Percentiles rank a stretch among this genome's conserved stretches.
These are phyloP conservation scores for Lichtheimia ornata DNA, from an alignment of 371 early-diverging fungal genomes.

Conservation along the genomic window DNA sequence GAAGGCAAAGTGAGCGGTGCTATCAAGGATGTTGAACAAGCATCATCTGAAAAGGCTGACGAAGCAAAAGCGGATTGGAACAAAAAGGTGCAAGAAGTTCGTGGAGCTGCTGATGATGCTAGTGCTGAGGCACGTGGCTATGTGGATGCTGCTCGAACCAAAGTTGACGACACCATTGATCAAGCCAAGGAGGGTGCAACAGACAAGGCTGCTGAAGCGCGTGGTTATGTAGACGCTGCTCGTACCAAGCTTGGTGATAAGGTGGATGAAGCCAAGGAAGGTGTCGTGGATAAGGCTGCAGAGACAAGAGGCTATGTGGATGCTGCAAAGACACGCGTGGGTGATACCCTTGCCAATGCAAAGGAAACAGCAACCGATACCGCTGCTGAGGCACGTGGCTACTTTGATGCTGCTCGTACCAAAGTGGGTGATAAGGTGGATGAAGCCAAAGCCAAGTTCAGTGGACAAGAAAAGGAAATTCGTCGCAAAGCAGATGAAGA, in stretches of 20 bases:
- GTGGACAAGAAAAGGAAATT: background rate
- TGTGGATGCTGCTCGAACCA: slow-evolving; percentile 12
- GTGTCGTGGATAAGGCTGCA: slow-evolving; percentile 4
- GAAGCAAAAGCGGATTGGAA: background rate
- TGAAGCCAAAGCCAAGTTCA: background rate
- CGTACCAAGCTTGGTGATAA: slow-evolving; percentile 3
- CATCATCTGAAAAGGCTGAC: background rate
- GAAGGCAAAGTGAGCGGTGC: background rate
- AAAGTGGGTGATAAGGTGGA: slow-evolving; percentile 2
- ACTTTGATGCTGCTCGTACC: slow-evolving; percentile 12
- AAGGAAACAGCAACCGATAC: slow-evolving; percentile 12
- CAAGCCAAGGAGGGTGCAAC: slow-evolving; percentile 3
- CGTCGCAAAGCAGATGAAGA: slow-evolving; percentile 1
- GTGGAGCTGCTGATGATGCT: slow-evolving; percentile 6
- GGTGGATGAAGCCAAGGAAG: slow-evolving; percentile 8
- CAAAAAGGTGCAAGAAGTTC: background rate
- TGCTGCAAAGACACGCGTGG: slow-evolving; percentile 7
- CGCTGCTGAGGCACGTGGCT: background rate
- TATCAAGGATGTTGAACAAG: slow-evolving; percentile 2
- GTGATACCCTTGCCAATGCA: slow-evolving; percentile 8
- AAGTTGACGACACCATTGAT: background rate
- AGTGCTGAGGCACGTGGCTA: slow-evolving; percentile 1
- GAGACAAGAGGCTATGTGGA: slow-evolving; percentile 12
- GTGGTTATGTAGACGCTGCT: slow-evolving; percentile 1
- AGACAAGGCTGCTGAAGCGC: slow-evolving; percentile 4